phyloP scores from a whole-genome alignment of 495 filamentous ascomycete genomes.

The Xylaria venustula region DNA sequence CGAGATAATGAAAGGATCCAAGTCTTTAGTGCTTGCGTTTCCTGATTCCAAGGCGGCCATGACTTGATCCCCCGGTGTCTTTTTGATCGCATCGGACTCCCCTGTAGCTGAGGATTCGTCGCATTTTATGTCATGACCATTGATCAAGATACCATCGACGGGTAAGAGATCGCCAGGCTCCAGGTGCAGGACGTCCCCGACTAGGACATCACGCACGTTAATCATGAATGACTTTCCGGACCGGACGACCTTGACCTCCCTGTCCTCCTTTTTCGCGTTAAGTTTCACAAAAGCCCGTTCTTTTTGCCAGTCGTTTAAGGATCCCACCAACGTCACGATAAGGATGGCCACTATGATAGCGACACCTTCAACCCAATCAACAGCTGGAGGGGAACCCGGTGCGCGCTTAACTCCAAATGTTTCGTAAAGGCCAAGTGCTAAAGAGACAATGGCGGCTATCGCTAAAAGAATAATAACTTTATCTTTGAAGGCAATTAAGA shows the following conservation, averaged over 20 bases:
- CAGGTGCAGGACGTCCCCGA: slow-evolving; percentile 79
- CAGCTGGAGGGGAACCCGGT: slow-evolving; percentile 48
- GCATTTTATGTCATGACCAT: slow-evolving; percentile 70
- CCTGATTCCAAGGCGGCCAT: slow-evolving; percentile 60
- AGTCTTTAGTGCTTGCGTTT: slow-evolving; percentile 37
- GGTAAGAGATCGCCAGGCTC: slow-evolving; percentile 89
- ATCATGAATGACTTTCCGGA: slow-evolving; percentile 76
- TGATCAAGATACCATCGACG: slow-evolving; percentile 75
- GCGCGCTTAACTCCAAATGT: slow-evolving; percentile 44
- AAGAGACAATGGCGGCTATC: slow-evolving; percentile 73
- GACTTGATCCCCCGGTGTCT: slow-evolving; percentile 61
- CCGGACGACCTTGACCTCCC: slow-evolving; percentile 70
- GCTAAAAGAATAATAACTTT: slow-evolving; percentile 80
- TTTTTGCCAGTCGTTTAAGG: slow-evolving; percentile 70
- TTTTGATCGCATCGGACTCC: slow-evolving; percentile 67
- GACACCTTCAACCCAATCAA: slow-evolving; percentile 78
- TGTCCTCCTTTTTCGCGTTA: slow-evolving; percentile 70
- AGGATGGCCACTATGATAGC: slow-evolving; percentile 70
- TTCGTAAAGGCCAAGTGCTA: slow-evolving; percentile 73
- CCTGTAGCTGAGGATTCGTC: slow-evolving; percentile 80
- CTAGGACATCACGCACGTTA: slow-evolving; percentile 76
- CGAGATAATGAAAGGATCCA: slow-evolving; percentile 82
- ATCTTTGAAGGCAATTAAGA: slow-evolving; percentile 83
- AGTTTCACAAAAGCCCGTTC: slow-evolving; percentile 69
- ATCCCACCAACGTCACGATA: slow-evolving; percentile 67